Conservation (phyloP, 2,329 filamentous ascomycete genomes). For the Alternaria ethzedia region DNA sequence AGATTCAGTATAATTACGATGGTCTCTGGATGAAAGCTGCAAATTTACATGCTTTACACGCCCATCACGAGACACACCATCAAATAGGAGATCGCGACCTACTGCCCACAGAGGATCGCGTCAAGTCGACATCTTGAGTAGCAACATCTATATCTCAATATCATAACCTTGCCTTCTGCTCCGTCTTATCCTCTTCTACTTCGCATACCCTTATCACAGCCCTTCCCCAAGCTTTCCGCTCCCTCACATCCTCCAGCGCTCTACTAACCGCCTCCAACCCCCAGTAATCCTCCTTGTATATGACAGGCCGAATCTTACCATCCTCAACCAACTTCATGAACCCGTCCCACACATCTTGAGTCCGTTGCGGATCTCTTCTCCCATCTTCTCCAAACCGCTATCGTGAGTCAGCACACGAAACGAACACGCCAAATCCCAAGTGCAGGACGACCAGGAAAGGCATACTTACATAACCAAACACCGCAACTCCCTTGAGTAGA, state of each 20-base stretch:
- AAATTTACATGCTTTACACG: not conserved
- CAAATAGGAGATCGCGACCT: not conserved
- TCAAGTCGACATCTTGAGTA: not conserved
- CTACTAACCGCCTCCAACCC: constrained; percentile 58
- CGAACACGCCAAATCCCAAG: not conserved
- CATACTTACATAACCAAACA: constrained; percentile 33
- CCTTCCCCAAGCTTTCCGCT: constrained; percentile 62
- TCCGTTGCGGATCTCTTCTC: constrained; percentile 56
- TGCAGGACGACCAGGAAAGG: not conserved
- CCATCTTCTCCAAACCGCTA: constrained; percentile 64
- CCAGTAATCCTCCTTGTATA: constrained; percentile 57
- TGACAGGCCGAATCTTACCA: constrained; percentile 58
- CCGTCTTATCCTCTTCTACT: constrained; percentile 19
- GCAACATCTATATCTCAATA: not conserved
- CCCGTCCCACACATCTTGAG: constrained; percentile 58
- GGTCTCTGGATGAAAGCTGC: not conserved
- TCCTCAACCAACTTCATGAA: constrained; percentile 57
- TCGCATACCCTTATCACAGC: constrained; percentile 57
- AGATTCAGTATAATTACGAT: too few relatives aligned
- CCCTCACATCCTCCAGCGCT: constrained; percentile 60
- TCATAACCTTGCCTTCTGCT: not conserved
- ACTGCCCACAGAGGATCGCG: not conserved
- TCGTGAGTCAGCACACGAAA: not conserved
- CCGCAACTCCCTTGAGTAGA: constrained; percentile 30
- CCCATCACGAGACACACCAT: not conserved